Evolutionary conservation across 176 grass and related monocot species (phyloP), one percentile per base, ranked within the genome.

Genomic region (Panicum miliaceum): DNA sequence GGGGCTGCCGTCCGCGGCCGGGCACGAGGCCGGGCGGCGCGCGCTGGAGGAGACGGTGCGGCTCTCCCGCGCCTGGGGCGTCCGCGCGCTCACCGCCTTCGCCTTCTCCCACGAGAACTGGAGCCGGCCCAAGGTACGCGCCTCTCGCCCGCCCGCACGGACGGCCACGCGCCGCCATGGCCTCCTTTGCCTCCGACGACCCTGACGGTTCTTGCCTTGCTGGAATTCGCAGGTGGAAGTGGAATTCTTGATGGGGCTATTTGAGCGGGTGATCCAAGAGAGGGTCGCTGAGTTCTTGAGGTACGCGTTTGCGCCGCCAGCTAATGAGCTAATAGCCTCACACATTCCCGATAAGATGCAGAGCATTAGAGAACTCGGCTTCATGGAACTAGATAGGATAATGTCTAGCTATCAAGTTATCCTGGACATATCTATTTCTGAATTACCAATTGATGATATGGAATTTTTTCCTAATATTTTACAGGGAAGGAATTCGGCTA

Each of bases 61-160:
- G 36, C 81, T 89, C 61, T 92, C 94, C 43, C 54, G 77, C 67
- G 68, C 68, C 40, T 92, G 88, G 86, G 91, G 94, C 53, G 66
- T 96, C 62, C 83, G 81, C 46, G 81, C 75, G 26, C 86, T 96
- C 86, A 92, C 94, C 46, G 86, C 88, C 67, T 93, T 91, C 77
- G 94, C 94, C 77, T 96, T 96, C 88, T 96, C 94, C 71, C 52
- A 66, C 73, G 94, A 93, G 88, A 96, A 96, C 71, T 93, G 94
- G 94, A 76, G 63, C 89, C 94, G 94, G 18, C 81, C 94, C 53
- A 92, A 86, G 93, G 86, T 62, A 78, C 15, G 36, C 34, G 36
- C 34, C 50, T n/a, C 3, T 60, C 12, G 57, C n/a, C 8, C 22
- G 12, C 42, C 65, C 2, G 58, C 58, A 16, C 22, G 15, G 54